Percentiles rank a stretch among this genome's conserved stretches.
These are phyloP conservation scores for Picochlorum sp. DNA, from an alignment of 139 green algal genomes.

Conservation along the genomic window DNA sequence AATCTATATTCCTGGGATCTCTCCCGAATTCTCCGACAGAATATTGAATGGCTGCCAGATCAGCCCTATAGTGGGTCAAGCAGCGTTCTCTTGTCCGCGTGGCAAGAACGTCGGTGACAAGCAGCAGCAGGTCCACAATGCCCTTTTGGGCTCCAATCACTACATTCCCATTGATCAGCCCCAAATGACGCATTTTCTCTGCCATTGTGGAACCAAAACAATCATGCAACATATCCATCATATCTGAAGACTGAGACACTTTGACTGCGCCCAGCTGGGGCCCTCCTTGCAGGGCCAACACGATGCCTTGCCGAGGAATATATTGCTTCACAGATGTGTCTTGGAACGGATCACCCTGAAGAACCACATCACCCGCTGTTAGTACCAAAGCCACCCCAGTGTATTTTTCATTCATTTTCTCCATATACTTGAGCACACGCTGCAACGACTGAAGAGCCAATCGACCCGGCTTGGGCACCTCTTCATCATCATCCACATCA, in stretches of 20 bases:
- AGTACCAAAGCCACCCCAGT: neutral
- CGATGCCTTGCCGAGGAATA: neutral
- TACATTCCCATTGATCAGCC: conserved; percentile 1
- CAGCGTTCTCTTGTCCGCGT: conserved; percentile 1
- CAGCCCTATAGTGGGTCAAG: neutral
- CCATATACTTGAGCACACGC: neutral
- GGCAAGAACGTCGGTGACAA: conserved; percentile 3
- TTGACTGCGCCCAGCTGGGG: conserved; percentile 7
- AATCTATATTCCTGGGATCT: conserved; percentile 8
- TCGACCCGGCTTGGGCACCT: conserved; percentile 1
- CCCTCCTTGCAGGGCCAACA: conserved; percentile 6
- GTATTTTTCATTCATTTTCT: neutral
- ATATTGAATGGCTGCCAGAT: conserved; percentile 4
- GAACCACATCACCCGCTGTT: neutral
- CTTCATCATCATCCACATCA: conserved; percentile 4
- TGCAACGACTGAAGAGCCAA: neutral
- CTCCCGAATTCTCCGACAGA: conserved; percentile 3
- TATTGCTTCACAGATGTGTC: neutral
- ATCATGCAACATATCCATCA: neutral
- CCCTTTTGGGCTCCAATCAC: neutral
- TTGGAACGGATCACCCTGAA: conserved; percentile 9
- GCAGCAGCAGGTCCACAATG: neutral
- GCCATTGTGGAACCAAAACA: conserved; percentile 4
- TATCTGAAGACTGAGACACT: neutral
- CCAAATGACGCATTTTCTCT: neutral